phyloP scores from a whole-genome alignment of 345 rosid genomes.

The Camelina neglecta region DNA sequence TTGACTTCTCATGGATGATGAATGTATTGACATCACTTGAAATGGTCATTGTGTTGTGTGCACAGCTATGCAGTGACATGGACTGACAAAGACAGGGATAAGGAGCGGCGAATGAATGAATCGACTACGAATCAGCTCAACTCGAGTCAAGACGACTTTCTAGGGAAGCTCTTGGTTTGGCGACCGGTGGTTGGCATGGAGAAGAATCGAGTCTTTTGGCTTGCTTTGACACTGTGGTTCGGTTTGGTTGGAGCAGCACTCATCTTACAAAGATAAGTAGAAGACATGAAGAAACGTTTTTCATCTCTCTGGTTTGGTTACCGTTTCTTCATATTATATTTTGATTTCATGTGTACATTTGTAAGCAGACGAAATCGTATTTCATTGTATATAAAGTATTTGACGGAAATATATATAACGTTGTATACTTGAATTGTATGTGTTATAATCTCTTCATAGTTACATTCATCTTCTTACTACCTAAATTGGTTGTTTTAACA shows the following conservation, averaged over 20 bases:
- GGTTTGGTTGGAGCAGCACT: conserved; percentile 90
- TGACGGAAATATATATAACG: conserved; percentile 10
- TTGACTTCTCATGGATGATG: background rate
- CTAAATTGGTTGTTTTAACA: too few relatives aligned
- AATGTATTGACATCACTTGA: background rate
- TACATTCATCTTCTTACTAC: too few relatives aligned
- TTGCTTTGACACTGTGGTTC: conserved; percentile 76
- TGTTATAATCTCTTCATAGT: background rate
- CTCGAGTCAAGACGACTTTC: conserved; percentile 69
- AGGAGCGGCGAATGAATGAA: conserved; percentile 51
- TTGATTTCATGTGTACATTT: conserved; percentile 34
- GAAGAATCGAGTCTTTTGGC: conserved; percentile 77
- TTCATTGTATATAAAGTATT: conserved; percentile 35
- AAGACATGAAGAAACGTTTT: background rate
- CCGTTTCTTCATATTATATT: conserved; percentile 31
- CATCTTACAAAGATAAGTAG: conserved; percentile 63
- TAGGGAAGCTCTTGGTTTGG: conserved; percentile 81
- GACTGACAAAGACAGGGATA: conserved; percentile 77
- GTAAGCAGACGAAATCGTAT: conserved; percentile 15
- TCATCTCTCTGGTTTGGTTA: conserved; percentile 7
- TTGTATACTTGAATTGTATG: background rate
- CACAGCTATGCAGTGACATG: conserved; percentile 87
- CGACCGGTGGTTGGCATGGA: conserved; percentile 70
- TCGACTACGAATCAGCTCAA: conserved; percentile 73
- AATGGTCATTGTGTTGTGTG: conserved; percentile 32